A percentile compares a stretch with the other conserved stretches of the same genome.
Evolutionary conservation across 2,329 filamentous ascomycete genomes (phyloP).

Genomic region (Aschersonia sp.): DNA sequence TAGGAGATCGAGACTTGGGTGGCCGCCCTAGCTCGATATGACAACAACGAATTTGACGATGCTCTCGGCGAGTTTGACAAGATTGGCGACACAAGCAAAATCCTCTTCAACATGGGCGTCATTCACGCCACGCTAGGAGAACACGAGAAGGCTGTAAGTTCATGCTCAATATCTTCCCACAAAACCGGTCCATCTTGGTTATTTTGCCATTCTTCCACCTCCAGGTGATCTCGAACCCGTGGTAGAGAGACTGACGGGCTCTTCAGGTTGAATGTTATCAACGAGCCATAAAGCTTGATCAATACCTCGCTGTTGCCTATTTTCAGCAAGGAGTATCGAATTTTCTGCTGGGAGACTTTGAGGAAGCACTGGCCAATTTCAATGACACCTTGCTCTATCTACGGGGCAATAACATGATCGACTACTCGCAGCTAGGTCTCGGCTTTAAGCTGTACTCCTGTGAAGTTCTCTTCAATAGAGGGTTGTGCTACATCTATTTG

Average conservation of each 20-base stretch:
- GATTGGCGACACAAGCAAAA: constrained; percentile 93
- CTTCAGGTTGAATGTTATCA: constrained; percentile 84
- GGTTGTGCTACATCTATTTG: constrained; percentile 92
- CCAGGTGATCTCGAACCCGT: too few relatives aligned
- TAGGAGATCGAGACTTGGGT: constrained; percentile 99
- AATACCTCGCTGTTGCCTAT: constrained; percentile 93
- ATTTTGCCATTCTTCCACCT: too few relatives aligned
- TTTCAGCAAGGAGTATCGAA: constrained; percentile 98
- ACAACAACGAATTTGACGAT: constrained; percentile 95
- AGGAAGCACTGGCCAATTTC: constrained; percentile 95
- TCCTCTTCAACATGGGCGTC: constrained; percentile 95
- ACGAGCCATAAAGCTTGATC: constrained; percentile 75
- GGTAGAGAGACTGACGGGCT: not conserved
- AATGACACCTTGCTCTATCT: constrained; percentile 94
- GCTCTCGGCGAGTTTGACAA: constrained; percentile 69
- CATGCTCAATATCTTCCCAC: not conserved
- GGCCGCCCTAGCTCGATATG: constrained; percentile 75
- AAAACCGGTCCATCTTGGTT: too few relatives aligned
- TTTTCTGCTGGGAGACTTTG: constrained; percentile 91
- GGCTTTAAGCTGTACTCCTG: constrained; percentile 96
- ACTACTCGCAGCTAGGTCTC: constrained; percentile 90
- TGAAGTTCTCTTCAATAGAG: constrained; percentile 94
- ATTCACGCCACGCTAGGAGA: constrained; percentile 94
- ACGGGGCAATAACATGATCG: constrained; percentile 90
- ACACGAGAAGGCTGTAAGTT: constrained; percentile 81